phyloP scores from a whole-genome alignment of 495 filamentous ascomycete species.

The Hypoxylon lenormandii region DNA sequence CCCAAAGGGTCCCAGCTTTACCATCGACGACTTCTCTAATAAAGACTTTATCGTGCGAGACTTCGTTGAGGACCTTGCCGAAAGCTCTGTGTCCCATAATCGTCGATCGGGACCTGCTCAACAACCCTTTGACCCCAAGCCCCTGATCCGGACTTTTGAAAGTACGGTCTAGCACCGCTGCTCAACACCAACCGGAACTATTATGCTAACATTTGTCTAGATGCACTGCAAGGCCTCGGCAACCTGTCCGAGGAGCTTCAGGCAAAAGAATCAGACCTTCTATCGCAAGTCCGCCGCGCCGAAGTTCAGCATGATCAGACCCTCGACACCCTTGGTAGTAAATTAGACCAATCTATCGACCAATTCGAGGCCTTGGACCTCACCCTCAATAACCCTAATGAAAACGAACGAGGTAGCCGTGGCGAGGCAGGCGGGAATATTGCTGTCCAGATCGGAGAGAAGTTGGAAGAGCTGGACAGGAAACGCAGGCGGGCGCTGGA shows the following conservation, averaged over 20 bases:
- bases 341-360: slow-evolving; percentile 89
- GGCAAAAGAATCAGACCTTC: slow-evolving; percentile 85
- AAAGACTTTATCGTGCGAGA: slow-evolving; percentile 98
- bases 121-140: slow-evolving; percentile 94
- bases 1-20: slow-evolving; percentile 82
- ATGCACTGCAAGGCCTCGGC: slow-evolving; percentile 77
- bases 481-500: slow-evolving; percentile 90
- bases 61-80: slow-evolving; percentile 93
- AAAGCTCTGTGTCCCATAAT: slow-evolving; percentile 76
- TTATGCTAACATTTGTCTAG: slow-evolving; percentile 51
- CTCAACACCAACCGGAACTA: background rate
- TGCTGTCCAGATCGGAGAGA: slow-evolving; percentile 94
- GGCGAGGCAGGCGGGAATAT: slow-evolving; percentile 78
- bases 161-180: slow-evolving; percentile 57
- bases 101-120: slow-evolving; percentile 77
- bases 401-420: slow-evolving; percentile 60
- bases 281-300: slow-evolving; percentile 86
- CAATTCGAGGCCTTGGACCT: slow-evolving; percentile 89
- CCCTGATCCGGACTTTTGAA: slow-evolving; percentile 94
- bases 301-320: slow-evolving; percentile 93
- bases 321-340: slow-evolving; percentile 81
- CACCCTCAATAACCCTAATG: slow-evolving; percentile 70
- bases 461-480: slow-evolving; percentile 90
- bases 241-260: slow-evolving; percentile 87
- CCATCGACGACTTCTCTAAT: slow-evolving; percentile 86